These are phyloP conservation scores for Calonectria honghensis DNA, from an alignment of 2,329 filamentous ascomycete species.

Conservation along the genomic window DNA sequence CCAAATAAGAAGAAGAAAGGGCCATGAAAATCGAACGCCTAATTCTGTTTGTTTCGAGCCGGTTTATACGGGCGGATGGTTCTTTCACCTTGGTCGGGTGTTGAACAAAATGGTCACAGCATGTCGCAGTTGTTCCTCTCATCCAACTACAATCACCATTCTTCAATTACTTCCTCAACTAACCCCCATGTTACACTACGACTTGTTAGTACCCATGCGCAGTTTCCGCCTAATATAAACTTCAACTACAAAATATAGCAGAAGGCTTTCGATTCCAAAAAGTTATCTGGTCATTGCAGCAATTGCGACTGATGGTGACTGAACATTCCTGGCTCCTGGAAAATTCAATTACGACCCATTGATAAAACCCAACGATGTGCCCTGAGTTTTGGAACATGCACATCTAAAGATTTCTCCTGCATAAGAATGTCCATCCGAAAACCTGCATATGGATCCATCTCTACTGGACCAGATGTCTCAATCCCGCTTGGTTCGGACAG, in stretches of 20 bases:
- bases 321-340: neutral
- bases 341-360: neutral
- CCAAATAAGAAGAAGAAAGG: neutral
- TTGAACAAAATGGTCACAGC: neutral
- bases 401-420: neutral
- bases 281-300: neutral
- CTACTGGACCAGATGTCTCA: neutral
- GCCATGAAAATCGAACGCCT: neutral
- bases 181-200: neutral
- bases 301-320: neutral
- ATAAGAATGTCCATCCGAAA: neutral
- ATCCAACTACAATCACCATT: neutral
- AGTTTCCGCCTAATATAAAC: neutral
- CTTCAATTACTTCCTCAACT: neutral
- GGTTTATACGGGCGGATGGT: neutral
- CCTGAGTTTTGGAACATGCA: neutral
- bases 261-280: neutral
- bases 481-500: constrained; percentile 1
- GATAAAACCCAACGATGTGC: neutral
- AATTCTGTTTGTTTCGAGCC: neutral
- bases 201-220: neutral
- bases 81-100: neutral
- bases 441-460: constrained; percentile 9
- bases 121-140: neutral
- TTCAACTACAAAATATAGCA: neutral